These are phyloP conservation scores for Comarum palustre DNA, from an alignment of 306 rosid species.

Conservation along the genomic window DNA sequence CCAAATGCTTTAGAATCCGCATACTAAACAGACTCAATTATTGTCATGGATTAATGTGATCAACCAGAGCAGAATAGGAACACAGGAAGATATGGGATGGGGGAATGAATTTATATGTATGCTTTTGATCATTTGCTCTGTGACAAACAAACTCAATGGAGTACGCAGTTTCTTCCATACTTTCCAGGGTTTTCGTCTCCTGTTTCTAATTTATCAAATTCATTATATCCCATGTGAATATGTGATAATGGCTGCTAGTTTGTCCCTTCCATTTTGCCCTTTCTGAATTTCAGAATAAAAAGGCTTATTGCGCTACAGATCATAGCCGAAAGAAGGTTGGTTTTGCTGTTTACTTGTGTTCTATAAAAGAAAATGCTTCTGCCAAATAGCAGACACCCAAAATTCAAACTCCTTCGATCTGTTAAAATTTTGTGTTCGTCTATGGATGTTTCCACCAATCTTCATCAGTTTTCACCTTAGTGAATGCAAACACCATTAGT, in stretches of 20 bases:
- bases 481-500: background rate
- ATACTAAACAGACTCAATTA: background rate
- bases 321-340: background rate
- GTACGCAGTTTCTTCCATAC: background rate
- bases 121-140: background rate
- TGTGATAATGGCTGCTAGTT: slow-evolving; percentile 2
- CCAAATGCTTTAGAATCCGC: background rate
- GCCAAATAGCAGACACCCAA: background rate
- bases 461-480: background rate
- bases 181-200: background rate
- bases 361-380: background rate
- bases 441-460: background rate
- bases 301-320: background rate
- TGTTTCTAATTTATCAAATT: background rate
- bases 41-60: background rate
- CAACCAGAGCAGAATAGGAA: background rate
- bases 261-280: slow-evolving; percentile 3
- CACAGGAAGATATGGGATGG: background rate
- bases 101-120: background rate
- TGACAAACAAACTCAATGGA: background rate
- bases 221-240: background rate
- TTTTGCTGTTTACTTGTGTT: background rate
- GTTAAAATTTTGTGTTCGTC: background rate
- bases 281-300: slow-evolving; percentile 8
- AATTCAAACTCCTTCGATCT: background rate